Base-by-base conservation (phyloP, 2,329 filamentous ascomycete genomes). In the Pseudocercospora macadamiae region DNA sequence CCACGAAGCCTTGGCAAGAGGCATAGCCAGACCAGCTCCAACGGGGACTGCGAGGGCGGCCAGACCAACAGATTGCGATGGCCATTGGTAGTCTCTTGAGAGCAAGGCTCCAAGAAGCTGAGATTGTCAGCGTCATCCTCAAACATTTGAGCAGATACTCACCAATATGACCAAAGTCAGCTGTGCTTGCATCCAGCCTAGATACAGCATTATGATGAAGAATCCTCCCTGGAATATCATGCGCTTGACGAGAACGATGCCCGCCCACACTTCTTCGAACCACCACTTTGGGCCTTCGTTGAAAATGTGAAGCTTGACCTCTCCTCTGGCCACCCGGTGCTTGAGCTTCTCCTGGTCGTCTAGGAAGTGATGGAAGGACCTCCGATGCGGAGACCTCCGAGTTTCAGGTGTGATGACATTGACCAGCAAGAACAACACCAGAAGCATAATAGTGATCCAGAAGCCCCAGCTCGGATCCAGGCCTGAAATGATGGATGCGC, bases 181-280 rank as follows among this genome's bases (percentile, higher is more conserved):
- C 68, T 92, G 87, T 2, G 87, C 88, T 71, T 92, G 91, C 45
- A 91, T 89, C 89, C 89, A 93, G 5, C 83, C 87, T 12, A 87
- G 79, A 72, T 93, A 93, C n/a, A 89, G 60, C 1, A 88, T 83
- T 68, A 93, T 79, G 26, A 91, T 75, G n/a, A 85, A 74, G 70
- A 92, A 93, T 0, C 89, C 89, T 3, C 87, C 83, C 70, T 93
- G 89, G 34, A 82, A 83, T 51, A 91, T 77, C 89, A 93, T 92
- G 67, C 87, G 84, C 18, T 83, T 71, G 48, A 83, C 86, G 44
- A 93, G 78, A 16, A 84, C 77, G 18, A 89, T 68, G 8, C 89
- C 90, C 44, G 90, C 89, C 73, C 85, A 85, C 19, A 91, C 82
- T 71, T 93, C 89, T 71, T 93, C 83, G 48, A 86, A 87, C 89